Evolutionary conservation across 73 alveolate species (phyloP), one percentile per base, ranked within the genome.

Genomic region (Breviolum minutum): DNA sequence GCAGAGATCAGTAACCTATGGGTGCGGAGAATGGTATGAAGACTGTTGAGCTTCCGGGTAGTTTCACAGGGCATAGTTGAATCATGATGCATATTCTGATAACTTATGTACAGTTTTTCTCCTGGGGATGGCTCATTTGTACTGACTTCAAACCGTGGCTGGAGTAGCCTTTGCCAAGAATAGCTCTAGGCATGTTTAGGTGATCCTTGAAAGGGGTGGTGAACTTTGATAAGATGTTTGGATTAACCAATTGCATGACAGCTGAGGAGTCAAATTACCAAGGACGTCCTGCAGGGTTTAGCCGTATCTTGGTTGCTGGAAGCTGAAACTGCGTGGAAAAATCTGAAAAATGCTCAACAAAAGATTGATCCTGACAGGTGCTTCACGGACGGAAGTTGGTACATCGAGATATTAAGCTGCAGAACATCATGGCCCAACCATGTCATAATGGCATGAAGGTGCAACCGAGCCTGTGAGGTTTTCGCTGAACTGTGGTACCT

Each of bases 331-430:
- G 54, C 3, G 54, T 3, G 3, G 54, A 40, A 40, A 40, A 40
- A 40, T 40, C 54, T 40, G 54, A 2, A 2, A 40, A 40, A 40
- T 40, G 54, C 54, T 40, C 54, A 40, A 40, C 54, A 40, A 71
- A 71, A 71, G 32, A n/a, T 20, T 6, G 81, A 30, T 77, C 86
- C 69, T 27, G 77, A 4, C n/a, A 81, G 95, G 95, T 63, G 64
- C 81, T 87, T 62, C 95, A 87, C 29, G 66, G 54, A 63, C 95
- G 29, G 29, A 8, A 87, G 64, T 27, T 87, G 66, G 68, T 87
- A 54, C 95, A 87, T 32, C 79, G 95, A 5, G 82, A 87, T 81
- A 63, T 87, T 30, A 87, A 87, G 73, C 95, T 87, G 82, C 95
- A 87, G 82, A 87, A 87, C 76, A 48, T 87, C 95, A 62, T 87